Evolutionary conservation across 192 early-diverging fungal genomes (phyloP), one percentile per base, ranked within the genome.

Genomic region (Irineochytrium annulatum): DNA sequence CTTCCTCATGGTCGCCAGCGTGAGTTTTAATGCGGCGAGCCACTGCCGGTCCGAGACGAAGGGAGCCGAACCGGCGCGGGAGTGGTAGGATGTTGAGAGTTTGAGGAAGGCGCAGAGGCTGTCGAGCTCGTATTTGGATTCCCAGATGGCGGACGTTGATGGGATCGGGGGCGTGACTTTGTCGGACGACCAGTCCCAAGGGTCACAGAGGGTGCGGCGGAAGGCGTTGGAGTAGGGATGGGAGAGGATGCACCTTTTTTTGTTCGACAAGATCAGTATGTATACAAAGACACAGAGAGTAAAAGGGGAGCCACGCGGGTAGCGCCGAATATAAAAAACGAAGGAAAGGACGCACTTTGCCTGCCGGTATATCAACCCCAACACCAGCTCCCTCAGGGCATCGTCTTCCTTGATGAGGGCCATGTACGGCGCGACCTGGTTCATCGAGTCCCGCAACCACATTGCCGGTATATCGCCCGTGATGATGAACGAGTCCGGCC

Each of bases 391-490:
- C 4, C 76, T 59, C 34, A 87, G 45, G 1, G 34, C 43, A 1
- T 33, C 5, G 46, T 87, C 81, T 13, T 33, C 2, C 0, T 57
- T 33, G 19, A 73, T 51, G 27, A 80, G 77, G 8, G 64, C 62
- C 27, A 84, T 31, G 53, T 86, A 86, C 0, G 85, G 82, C 16
- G 73, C 46, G 0, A 88, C 64, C 58, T 88, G 87, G 69, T 88
- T 85, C 13, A 86, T 72, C 20, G 82, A 84, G 65, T 89, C 87
- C 31, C 87, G 79, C 3, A 88, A 72, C 87, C 87, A 89, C 77
- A 87, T 86, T 20, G 87, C 87, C 27, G 69, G 71, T 72, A 81
- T 89, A 57, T 89, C 87, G 26, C 87, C 87, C 0, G 87, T 89
- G 0, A 89, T 76, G 6, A 89, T 57, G 66, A 89, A 88, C 0